Conservation (phyloP, 2,329 filamentous ascomycete genomes). For the Monosporascus sp. region DNA sequence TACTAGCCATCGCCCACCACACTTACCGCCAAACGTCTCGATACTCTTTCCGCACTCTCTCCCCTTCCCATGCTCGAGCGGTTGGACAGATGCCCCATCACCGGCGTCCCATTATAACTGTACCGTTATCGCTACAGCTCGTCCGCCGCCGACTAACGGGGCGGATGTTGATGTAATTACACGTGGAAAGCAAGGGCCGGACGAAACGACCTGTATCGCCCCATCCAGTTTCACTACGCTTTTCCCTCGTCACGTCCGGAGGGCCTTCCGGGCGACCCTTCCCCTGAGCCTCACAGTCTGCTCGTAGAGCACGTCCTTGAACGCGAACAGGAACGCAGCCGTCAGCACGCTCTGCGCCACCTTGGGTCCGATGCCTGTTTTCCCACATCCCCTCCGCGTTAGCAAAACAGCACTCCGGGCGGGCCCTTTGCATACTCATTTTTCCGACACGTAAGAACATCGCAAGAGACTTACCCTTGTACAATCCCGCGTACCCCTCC, state of each 20-base stretch:
- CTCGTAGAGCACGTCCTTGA: conserved; percentile 94
- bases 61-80: too few species aligned
- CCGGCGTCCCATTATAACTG: too few species aligned
- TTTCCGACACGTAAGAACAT: not conserved
- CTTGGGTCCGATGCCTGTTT: conserved; percentile 84
- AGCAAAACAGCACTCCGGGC: not conserved
- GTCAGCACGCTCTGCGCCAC: conserved; percentile 95
- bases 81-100: too few species aligned
- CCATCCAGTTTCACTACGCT: not conserved
- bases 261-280: conserved; percentile 32
- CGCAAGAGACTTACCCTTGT: conserved; percentile 67
- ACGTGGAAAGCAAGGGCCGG: too few species aligned
- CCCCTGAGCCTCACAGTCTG: conserved; percentile 64
- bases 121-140: too few species aligned
- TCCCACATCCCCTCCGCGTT: not conserved
- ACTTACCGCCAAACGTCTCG: too few species aligned
- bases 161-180: too few species aligned
- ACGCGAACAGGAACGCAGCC: conserved; percentile 92
- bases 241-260: conserved; percentile 16
- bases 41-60: too few species aligned
- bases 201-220: too few species aligned
- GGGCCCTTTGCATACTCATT: too few species aligned
- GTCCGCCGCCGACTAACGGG: too few species aligned
- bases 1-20: too few species aligned
- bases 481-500: conserved; percentile 87